Evolutionary conservation across 306 rosid species (phyloP).

Genomic region (Acacia confusa): DNA sequence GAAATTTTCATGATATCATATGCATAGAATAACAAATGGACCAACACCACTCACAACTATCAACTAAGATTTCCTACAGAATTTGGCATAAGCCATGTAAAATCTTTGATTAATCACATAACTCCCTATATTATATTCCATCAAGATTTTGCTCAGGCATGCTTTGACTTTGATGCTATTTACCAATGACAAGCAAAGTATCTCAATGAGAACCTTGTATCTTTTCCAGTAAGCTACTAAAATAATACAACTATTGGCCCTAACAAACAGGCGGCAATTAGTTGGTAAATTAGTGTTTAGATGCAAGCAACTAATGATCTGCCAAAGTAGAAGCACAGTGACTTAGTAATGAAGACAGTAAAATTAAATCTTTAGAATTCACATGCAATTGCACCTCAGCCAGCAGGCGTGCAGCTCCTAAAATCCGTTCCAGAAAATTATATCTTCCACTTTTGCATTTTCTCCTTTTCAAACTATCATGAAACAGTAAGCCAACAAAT

Average conservation of each 20-base stretch:
- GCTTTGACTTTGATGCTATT: background rate
- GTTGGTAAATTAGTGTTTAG: background rate
- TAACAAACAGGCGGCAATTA: background rate
- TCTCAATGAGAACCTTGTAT: background rate
- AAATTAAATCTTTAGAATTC: background rate
- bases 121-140: background rate
- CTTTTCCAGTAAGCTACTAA: background rate
- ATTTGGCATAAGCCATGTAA: background rate
- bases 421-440: constrained; percentile 77
- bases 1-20: background rate
- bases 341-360: background rate
- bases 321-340: constrained; percentile 14
- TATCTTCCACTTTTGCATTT: constrained; percentile 58
- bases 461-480: constrained; percentile 74
- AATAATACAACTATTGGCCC: background rate
- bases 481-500: constrained; percentile 28
- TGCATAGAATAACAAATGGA: background rate
- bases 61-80: background rate
- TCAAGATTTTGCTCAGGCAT: background rate
- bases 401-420: constrained; percentile 76
- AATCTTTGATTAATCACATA: background rate
- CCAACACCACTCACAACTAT: background rate
- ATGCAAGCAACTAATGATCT: background rate
- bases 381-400: constrained; percentile 58
- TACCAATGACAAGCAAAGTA: background rate